Conservation (phyloP, 306 rosid genomes). For the Lablab purpureus region DNA sequence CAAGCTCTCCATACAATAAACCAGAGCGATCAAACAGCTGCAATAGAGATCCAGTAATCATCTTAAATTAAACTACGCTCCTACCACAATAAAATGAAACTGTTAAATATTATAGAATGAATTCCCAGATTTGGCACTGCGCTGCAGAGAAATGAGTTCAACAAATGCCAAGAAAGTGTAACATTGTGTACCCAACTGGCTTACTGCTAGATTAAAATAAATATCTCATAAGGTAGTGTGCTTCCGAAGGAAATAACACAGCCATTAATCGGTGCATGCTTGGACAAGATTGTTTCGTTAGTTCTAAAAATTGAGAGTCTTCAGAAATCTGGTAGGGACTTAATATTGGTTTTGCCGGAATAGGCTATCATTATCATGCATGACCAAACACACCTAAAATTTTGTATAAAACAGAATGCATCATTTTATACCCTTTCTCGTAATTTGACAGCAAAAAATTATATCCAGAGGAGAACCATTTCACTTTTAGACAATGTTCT, state of each 20-base stretch:
- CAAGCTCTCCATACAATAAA: slow-evolving; percentile 88
- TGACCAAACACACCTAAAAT: slow-evolving; percentile 18
- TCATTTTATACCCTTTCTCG: slow-evolving; percentile 5
- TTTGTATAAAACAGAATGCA: not conserved
- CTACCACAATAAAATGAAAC: slow-evolving; percentile 10
- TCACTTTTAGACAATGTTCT: slow-evolving; percentile 18
- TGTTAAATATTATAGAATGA: not conserved
- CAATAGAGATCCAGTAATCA: slow-evolving; percentile 33
- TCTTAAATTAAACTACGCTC: slow-evolving; percentile 24
- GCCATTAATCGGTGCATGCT: slow-evolving; percentile 18
- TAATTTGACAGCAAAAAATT: slow-evolving; percentile 10
- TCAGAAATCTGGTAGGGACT: not conserved
- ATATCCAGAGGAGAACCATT: slow-evolving; percentile 8
- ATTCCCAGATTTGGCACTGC: not conserved
- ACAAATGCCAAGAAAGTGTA: not conserved
- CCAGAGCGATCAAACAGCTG: slow-evolving; percentile 97
- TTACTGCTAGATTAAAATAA: not conserved
- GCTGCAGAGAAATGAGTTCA: not conserved
- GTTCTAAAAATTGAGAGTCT: not conserved
- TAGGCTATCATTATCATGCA: not conserved
- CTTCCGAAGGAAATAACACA: not conserved
- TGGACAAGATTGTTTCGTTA: not conserved
- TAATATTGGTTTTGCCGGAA: slow-evolving; percentile 9
- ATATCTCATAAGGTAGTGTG: not conserved
- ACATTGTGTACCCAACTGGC: not conserved